Evolutionary conservation across 352 stramenopile species (phyloP), one percentile per base, ranked within the genome.

Genomic region (Elongisporangium anandrum): DNA sequence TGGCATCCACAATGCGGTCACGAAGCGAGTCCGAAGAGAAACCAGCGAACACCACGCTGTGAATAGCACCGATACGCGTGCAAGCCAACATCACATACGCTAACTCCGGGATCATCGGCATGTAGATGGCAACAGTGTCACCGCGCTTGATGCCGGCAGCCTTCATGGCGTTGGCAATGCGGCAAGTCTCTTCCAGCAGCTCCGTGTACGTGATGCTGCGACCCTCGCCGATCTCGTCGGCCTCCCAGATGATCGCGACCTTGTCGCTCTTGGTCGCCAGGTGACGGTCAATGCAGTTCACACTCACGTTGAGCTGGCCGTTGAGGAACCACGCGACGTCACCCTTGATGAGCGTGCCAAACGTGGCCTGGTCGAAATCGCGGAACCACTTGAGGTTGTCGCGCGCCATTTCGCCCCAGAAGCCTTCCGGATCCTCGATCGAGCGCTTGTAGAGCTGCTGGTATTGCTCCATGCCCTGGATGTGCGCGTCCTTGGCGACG

Each of bases 11-110:
- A 59, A 99, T 97, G 39, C 97, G 91, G 63, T 98, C 93, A 8
- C 88, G 82, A 39, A 99, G 79, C 17, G 94, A 90, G 49, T 99
- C 95, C 21, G 94, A 86, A 34, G 76, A 97, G 61, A 96, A 92
- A 52, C 96, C 97, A 7, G 96, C 96, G 77, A 99, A 99, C 15
- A 99, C 87, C n/a, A 99, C 88, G 26, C 86, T 97, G 80, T 99
- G 97, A 12, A 98, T 80, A 19, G 94, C 96, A 24, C 97, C 97
- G 60, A 99, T 98, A 47, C 97, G 87, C 21, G 94, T 90, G 69
- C 96, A 99, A 2, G 97, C 96, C 24, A 99, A 79, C 96, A 99
- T 99, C 39, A 92, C 94, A 69, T 98, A 97, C 22, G 90, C 91
- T 7, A 95, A 73, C 69, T 99, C 92, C 17, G 94, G 94, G 41